Base-by-base conservation (phyloP, 345 rosid genomes). In the Salix viminalis region DNA sequence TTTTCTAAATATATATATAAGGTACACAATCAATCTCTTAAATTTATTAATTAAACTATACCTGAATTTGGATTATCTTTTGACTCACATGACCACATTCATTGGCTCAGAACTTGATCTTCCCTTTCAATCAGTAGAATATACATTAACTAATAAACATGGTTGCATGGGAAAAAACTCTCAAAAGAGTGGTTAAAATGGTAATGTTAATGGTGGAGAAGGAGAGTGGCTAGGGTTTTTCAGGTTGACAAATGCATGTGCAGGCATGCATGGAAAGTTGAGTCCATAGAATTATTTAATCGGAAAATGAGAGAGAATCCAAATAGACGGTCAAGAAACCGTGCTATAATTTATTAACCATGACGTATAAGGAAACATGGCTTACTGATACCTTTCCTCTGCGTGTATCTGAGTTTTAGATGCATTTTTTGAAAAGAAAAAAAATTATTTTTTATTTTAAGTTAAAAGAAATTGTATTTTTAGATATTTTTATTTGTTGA, bases 281-380 rank as follows among this genome's bases (percentile, higher is more conserved):
- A 84, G 91, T 84, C 86, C 36, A 56, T 18, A 21, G 19, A 69
- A 84, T 56, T 72, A 2, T 48, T 74, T 44, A 1, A 34, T 70
- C 13, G 14, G 60, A 37, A 41, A 60, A 74, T 21, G 69, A 61
- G 82, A 79, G 83, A 89, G 71, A 74, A 80, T 80, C 84, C 88
- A 89, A 88, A 88, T 71, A 30, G 79, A 84, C 73, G 88, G 92
- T 89, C 88, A 88, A 89, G 83, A 83, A 86, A 87, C 88, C 88
- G 86, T 84, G 88, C 86, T 80, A 83, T 86, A 48, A 79, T 85
- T 85, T 84, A 86, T 70, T 70, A 39, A 42, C 75, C 44, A 74
- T 90, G 91, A 90, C 97, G 92, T 86, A 48, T 84, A 77, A 70
- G 56, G 54, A 87, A 90, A 85, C 91, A 88, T 89, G 93, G 94